Percentiles rank a stretch among this genome's conserved stretches.
Conservation (phyloP, 176 grass and related monocot genomes). For the Eleusine indica region DNA sequence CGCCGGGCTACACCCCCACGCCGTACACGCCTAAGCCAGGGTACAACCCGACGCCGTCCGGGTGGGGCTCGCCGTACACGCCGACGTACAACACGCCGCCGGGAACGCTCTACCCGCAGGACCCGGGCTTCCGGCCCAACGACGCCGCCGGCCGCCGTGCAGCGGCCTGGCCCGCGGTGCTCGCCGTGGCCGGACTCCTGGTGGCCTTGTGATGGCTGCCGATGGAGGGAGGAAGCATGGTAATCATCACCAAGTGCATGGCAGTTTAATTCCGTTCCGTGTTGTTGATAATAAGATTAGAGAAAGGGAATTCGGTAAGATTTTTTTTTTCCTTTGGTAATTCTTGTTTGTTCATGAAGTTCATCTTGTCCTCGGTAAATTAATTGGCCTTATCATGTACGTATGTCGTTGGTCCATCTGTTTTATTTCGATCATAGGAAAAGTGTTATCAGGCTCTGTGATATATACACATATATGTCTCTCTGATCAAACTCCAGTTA, state of each 20-base stretch:
- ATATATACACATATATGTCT: not conserved
- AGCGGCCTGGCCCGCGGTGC: not conserved
- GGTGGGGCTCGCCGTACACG: conserved; percentile 57
- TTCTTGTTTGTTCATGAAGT: conserved; percentile 30
- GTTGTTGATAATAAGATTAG: conserved; percentile 50
- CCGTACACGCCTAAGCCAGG: conserved; percentile 29
- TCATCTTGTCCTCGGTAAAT: not conserved
- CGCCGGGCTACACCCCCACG: not conserved
- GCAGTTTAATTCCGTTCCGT: conserved; percentile 8
- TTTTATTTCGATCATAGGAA: conserved; percentile 9
- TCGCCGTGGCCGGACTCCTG: conserved; percentile 30
- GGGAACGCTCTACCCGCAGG: conserved; percentile 63
- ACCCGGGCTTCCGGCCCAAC: conserved; percentile 57
- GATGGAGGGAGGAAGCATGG: not conserved
- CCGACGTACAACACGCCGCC: conserved; percentile 59
- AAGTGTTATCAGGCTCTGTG: conserved; percentile 11
- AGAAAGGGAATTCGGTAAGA: conserved; percentile 22
- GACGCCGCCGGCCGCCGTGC: conserved; percentile 1
- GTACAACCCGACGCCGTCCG: conserved; percentile 45
- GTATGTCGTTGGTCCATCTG: not conserved
- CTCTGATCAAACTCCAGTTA: conserved; percentile 23
- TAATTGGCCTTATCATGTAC: conserved; percentile 35
- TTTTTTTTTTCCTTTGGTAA: not conserved
- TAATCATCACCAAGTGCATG: not conserved
- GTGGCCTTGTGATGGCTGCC: conserved; percentile 40